Conservation (phyloP, 495 filamentous ascomycete species). For the Xylaria bambusicola region DNA sequence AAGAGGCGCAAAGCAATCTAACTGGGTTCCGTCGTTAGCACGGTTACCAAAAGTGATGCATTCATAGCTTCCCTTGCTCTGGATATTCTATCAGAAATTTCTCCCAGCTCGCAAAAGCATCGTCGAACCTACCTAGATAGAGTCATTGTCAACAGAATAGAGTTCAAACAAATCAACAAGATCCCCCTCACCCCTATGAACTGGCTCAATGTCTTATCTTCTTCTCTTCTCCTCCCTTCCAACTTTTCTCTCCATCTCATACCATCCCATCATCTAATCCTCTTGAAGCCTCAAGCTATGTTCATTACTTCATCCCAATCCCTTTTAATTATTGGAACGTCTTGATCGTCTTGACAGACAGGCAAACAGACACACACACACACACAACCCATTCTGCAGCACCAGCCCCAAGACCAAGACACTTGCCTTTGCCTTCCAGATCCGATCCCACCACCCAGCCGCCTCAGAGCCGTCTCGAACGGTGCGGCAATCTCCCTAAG, state of each 20-base stretch:
- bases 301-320: slow-evolving; percentile 7
- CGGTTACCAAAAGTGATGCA: slow-evolving; percentile 2
- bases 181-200: too few species aligned
- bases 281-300: slow-evolving; percentile 3
- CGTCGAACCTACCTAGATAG: too few species aligned
- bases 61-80: slow-evolving; percentile 6
- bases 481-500: slow-evolving; percentile 8
- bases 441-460: neutral
- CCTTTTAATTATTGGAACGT: slow-evolving; percentile 32
- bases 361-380: neutral
- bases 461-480: slow-evolving; percentile 8
- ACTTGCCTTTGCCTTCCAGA: slow-evolving; percentile 11
- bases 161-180: too few species aligned
- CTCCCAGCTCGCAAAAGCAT: too few species aligned
- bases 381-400: slow-evolving; percentile 1
- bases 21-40: slow-evolving; percentile 8
- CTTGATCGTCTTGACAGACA: slow-evolving; percentile 38
- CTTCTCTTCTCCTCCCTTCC: slow-evolving; percentile 4
- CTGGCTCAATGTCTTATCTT: too few species aligned
- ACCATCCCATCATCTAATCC: slow-evolving; percentile 4
- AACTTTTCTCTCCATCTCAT: slow-evolving; percentile 5
- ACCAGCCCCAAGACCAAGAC: slow-evolving; percentile 8
- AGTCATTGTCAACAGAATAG: too few species aligned
- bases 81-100: too few species aligned
- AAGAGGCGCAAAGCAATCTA: slow-evolving; percentile 9